Percentiles rank a stretch among this genome's conserved stretches.
Evolutionary conservation across 1,284 basidiomycete genomes (phyloP).

Genomic region (Paramarasmius palmivorus): DNA sequence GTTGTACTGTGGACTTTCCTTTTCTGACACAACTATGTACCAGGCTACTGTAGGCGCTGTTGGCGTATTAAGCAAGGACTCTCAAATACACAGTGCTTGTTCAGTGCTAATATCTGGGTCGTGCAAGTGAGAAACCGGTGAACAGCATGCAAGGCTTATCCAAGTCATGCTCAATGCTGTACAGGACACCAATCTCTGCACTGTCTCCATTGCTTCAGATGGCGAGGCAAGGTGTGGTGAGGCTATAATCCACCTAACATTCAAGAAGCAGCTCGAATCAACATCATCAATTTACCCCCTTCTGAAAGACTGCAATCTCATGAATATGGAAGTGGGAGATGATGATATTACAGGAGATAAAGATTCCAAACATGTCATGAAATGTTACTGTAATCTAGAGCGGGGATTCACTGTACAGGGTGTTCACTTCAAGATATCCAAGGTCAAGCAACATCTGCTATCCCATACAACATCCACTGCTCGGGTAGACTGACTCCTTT

Average conservation of each 20-base stretch:
- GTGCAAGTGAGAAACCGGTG: conserved; percentile 14
- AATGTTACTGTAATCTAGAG: conserved; percentile 1
- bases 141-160: conserved; percentile 14
- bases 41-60: conserved; percentile 27
- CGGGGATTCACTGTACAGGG: no score
- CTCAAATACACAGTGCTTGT: conserved; percentile 16
- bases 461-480: no score
- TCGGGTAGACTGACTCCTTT: no score
- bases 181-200: neutral
- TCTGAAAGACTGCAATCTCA: conserved; percentile 14
- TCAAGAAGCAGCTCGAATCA: no score
- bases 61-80: conserved; percentile 18
- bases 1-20: neutral
- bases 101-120: conserved; percentile 24
- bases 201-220: conserved; percentile 20
- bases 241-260: conserved; percentile 20
- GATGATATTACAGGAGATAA: conserved; percentile 8
- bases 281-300: conserved; percentile 19
- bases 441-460: no score
- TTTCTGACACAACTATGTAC: neutral
- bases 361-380: conserved; percentile 6
- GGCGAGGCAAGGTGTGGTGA: conserved; percentile 19
- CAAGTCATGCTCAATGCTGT: conserved; percentile 5
- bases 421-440: no score
- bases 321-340: conserved; percentile 22